Evolutionary conservation across 1,284 basidiomycete species (phyloP).

Genomic region (Malassezia slooffiae): DNA sequence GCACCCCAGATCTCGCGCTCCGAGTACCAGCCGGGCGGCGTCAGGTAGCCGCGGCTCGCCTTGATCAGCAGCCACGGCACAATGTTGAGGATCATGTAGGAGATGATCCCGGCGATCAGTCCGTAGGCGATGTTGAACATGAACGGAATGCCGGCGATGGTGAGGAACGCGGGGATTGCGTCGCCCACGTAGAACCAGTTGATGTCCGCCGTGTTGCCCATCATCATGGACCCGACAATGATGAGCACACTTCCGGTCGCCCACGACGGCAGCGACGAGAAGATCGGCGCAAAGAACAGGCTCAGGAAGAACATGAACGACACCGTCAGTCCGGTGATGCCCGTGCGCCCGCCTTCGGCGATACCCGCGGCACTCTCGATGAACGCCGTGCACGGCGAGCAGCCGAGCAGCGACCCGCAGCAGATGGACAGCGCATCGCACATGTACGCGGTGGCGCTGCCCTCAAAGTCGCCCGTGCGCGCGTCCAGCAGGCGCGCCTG

Average conservation of each 20-base stretch:
- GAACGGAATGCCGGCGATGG: constrained; percentile 26
- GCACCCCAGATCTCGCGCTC: constrained; percentile 39
- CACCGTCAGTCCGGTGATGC: constrained; percentile 65
- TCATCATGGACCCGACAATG: constrained; percentile 80
- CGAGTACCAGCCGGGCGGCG: constrained; percentile 54
- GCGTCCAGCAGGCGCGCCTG: constrained; percentile 79
- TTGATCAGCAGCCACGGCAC: constrained; percentile 55
- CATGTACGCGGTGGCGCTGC: constrained; percentile 63
- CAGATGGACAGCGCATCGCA: constrained; percentile 65
- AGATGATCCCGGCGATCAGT: constrained; percentile 65
- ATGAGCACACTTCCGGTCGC: constrained; percentile 76
- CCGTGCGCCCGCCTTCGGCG: constrained; percentile 74
- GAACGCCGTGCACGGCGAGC: constrained; percentile 77
- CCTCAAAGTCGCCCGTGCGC: constrained; percentile 75
- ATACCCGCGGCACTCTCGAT: constrained; percentile 59
- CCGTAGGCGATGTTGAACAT: constrained; percentile 69
- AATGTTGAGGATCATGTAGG: constrained; percentile 65
- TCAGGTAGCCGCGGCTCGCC: constrained; percentile 56
- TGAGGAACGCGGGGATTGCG: constrained; percentile 55
- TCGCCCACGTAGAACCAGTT: constrained; percentile 79
- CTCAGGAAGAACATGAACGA: constrained; percentile 71
- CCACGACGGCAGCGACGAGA: constrained; percentile 75
- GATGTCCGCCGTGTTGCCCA: constrained; percentile 70
- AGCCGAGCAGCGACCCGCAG: constrained; percentile 70
- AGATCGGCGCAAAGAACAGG: constrained; percentile 80